Evolutionary conservation across 2,329 filamentous ascomycete species (phyloP).

Genomic region (Gyromitra esculenta): DNA sequence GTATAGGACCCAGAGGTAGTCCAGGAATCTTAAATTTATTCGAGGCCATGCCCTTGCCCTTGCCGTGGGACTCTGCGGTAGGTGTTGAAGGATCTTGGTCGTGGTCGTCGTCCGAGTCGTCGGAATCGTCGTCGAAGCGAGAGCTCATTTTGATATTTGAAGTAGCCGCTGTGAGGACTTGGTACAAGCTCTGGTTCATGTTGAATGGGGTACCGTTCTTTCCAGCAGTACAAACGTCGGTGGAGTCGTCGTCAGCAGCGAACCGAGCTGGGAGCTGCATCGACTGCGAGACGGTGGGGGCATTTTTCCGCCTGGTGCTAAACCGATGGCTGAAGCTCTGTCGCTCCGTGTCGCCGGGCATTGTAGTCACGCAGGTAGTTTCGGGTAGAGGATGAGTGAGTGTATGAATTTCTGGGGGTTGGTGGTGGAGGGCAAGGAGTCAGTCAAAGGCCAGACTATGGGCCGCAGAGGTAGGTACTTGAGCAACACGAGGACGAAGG

Average conservation of each 20-base stretch:
- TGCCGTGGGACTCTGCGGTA: constrained; percentile 23
- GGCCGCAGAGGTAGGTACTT: constrained; percentile 12
- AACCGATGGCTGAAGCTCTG: constrained; percentile 31
- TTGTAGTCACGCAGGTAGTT: constrained; percentile 33
- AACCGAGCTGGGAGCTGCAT: constrained; percentile 51
- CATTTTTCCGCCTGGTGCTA: constrained; percentile 29
- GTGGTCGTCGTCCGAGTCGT: constrained; percentile 63
- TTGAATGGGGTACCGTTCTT: constrained; percentile 63
- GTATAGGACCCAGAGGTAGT: constrained; percentile 21
- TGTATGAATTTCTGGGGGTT: constrained; percentile 13
- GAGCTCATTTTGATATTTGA: constrained; percentile 83
- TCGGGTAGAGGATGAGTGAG: not conserved
- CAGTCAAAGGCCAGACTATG: constrained; percentile 5
- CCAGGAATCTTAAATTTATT: constrained; percentile 14
- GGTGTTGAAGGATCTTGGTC: constrained; percentile 48
- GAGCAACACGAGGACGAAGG: constrained; percentile 29
- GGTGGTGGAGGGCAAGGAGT: not conserved
- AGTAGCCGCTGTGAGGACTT: constrained; percentile 87
- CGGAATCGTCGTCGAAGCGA: constrained; percentile 84
- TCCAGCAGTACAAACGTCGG: constrained; percentile 54
- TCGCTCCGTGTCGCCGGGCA: constrained; percentile 32
- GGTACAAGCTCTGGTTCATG: constrained; percentile 95
- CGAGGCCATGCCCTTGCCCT: constrained; percentile 1
- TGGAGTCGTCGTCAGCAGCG: constrained; percentile 44
- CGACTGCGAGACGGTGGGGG: constrained; percentile 45